Evolutionary conservation across 129 eudicot species (phyloP), one percentile per base, ranked within the genome.

Genomic region (Gnaphalium uliginosum): DNA sequence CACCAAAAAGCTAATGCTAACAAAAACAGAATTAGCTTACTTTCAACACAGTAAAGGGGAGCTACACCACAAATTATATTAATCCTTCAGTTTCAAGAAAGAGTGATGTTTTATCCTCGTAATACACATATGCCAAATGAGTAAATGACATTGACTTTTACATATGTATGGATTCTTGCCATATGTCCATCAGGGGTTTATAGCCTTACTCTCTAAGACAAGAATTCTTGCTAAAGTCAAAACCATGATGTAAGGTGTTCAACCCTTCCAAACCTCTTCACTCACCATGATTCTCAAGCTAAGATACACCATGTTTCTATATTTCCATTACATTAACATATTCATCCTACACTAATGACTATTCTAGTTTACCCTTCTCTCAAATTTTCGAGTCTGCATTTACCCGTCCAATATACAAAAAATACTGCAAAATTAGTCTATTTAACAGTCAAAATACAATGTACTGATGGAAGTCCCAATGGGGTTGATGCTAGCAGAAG

Each of bases 311-410:
- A 15, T 62, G 68, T 75, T 63, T 50, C 23, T 23, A 56, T 37
- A 35, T 23, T n/a, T 17, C 11, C 68, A 33, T 37, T 53, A 24
- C 32, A 26, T 76, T 66, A 76, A 65, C 27, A 54, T 18, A 67
- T 18, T 35, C 58, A 56, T 65, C 35, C 64, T 35, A 67, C 74
- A 66, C 54, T 41, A 32, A 76, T 21, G 46, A 65, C 39, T 35
- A 57, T 74, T 41, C 25, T 74, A 25, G 70, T 60, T n/a, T 24
- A 37, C 69, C 15, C 78, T 74, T 60, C n/a, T 11, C 69, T 74
- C 29, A 41, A 61, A 43, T 39, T 61, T 41, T 39, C 8, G 26
- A 72, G 23, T 24, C 58, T 50, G 24, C 62, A 65, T 51, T 64
- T 32, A 50, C 32, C 50, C 72, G 15, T 75, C 24, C 50, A 46